These are phyloP conservation scores for Akanthomyces lecanii DNA, from an alignment of 2,329 filamentous ascomycete genomes.

Conservation along the genomic window DNA sequence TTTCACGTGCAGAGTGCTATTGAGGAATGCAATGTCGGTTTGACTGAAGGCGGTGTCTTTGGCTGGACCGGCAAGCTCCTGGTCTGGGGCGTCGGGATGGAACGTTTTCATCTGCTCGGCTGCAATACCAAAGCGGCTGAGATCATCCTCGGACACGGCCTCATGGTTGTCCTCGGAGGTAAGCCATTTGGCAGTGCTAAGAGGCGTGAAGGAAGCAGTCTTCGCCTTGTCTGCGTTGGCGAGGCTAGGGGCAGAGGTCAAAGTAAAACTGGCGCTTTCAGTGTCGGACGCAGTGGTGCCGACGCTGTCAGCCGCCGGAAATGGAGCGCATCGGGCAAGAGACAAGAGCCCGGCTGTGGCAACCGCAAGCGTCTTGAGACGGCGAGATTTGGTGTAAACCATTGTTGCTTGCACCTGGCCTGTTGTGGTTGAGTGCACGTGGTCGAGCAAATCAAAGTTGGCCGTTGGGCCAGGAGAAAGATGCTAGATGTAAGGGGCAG, in stretches of 20 bases:
- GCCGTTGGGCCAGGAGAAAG: background rate
- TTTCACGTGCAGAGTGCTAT: too few species aligned
- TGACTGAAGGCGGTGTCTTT: background rate
- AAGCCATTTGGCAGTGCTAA: too few species aligned
- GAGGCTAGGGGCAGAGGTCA: too few species aligned
- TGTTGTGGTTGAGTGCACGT: background rate
- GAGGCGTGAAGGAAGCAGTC: too few species aligned
- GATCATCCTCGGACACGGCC: too few species aligned
- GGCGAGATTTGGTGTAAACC: background rate
- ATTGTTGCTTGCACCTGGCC: background rate
- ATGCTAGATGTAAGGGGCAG: background rate
- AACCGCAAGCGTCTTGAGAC: background rate
- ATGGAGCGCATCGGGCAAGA: background rate
- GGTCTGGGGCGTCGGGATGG: background rate
- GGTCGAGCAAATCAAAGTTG: background rate
- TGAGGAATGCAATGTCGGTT: background rate
- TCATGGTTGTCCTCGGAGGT: too few species aligned
- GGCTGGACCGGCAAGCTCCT: background rate
- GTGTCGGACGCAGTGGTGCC: too few species aligned
- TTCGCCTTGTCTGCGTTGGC: background rate
- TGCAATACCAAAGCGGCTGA: background rate
- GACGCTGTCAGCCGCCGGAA: background rate
- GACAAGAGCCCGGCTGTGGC: background rate
- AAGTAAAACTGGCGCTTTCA: too few species aligned
- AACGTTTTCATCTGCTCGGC: background rate